Evolutionary conservation across 805 yeast species (phyloP).

Genomic region (Candida pseudofarinosa): DNA sequence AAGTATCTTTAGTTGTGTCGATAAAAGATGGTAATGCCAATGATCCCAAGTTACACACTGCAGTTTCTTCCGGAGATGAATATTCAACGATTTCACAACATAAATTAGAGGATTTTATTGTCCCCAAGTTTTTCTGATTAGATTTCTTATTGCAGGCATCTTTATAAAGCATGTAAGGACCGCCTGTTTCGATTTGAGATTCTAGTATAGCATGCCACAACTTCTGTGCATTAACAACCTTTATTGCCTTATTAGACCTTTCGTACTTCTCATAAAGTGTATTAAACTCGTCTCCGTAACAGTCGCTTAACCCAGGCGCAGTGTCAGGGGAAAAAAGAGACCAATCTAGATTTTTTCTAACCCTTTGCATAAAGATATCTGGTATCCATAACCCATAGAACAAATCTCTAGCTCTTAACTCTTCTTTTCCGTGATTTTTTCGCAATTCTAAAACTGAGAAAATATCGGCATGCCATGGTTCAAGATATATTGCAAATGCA

Average conservation of each 20-base stretch:
- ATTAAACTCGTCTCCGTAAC: constrained; percentile 81
- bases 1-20: constrained; percentile 36
- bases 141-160: constrained; percentile 86
- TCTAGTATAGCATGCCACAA: constrained; percentile 87
- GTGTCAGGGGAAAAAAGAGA: constrained; percentile 84
- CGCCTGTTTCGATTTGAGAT: constrained; percentile 94
- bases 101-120: constrained; percentile 87
- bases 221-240: constrained; percentile 77
- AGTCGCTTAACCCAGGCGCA: constrained; percentile 81
- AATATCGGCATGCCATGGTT: constrained; percentile 96
- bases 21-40: constrained; percentile 82
- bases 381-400: constrained; percentile 95
- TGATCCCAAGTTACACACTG: constrained; percentile 93
- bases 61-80: constrained; percentile 87
- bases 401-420: constrained; percentile 85
- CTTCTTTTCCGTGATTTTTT: constrained; percentile 95
- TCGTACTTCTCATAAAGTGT: constrained; percentile 70
- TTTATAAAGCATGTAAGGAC: constrained; percentile 90
- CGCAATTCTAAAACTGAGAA: constrained; percentile 82
- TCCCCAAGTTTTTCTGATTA: constrained; percentile 89
- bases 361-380: constrained; percentile 90
- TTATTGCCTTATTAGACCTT: constrained; percentile 57
- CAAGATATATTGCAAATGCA: constrained; percentile 89
- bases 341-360: constrained; percentile 77
- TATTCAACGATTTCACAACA: constrained; percentile 95